These are phyloP conservation scores for Debaryomyces robertsiae DNA, from an alignment of 1,139 yeast genomes.

Conservation along the genomic window DNA sequence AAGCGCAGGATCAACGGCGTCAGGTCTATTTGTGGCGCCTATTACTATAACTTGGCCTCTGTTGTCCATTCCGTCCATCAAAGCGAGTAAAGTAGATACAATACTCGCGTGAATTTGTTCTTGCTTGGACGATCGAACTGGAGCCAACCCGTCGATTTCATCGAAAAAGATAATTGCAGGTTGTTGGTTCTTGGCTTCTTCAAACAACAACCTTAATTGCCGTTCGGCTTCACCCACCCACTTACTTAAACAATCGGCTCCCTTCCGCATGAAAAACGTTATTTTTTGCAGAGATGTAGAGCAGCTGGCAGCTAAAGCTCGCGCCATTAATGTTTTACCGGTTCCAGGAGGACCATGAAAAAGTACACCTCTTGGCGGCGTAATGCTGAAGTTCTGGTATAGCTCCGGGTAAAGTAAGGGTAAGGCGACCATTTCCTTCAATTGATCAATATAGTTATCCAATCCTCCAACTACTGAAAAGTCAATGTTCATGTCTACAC, in stretches of 20 bases:
- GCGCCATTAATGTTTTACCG: constrained; percentile 97
- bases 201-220: constrained; percentile 84
- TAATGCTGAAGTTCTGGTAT: constrained; percentile 83
- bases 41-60: constrained; percentile 95
- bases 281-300: constrained; percentile 81
- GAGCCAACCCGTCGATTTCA: constrained; percentile 97
- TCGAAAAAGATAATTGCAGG: constrained; percentile 95
- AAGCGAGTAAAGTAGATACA: constrained; percentile 88
- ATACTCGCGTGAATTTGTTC: constrained; percentile 98
- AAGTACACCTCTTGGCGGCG: constrained; percentile 97
- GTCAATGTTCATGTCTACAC: constrained; percentile 90
- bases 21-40: constrained; percentile 98
- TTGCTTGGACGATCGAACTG: constrained; percentile 94
- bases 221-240: constrained; percentile 99
- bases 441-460: constrained; percentile 84
- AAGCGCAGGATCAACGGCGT: constrained; percentile 94
- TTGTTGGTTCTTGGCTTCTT: constrained; percentile 94
- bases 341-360: constrained; percentile 99
- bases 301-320: constrained; percentile 95
- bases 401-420: constrained; percentile 94
- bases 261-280: constrained; percentile 97
- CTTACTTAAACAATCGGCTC: constrained; percentile 95
- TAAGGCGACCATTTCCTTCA: constrained; percentile 95
- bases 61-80: constrained; percentile 99
- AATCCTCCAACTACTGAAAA: constrained; percentile 92